These are phyloP conservation scores for Beauveria asiatica DNA, from an alignment of 2,329 filamentous ascomycete species.

Conservation along the genomic window DNA sequence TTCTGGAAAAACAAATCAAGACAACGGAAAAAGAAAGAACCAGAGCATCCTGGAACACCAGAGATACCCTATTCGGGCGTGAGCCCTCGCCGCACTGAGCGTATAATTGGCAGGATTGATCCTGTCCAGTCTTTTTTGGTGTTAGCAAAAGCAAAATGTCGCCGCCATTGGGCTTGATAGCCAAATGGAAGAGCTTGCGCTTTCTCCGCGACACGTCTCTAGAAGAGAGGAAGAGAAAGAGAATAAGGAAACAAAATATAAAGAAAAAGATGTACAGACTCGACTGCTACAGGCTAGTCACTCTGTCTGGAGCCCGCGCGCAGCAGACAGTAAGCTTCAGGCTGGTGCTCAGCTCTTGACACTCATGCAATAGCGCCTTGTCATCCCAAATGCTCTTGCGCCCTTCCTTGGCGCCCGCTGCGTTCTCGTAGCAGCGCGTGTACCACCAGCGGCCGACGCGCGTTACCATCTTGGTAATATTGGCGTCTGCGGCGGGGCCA, in stretches of 20 bases:
- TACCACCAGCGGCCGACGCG: constrained; percentile 97
- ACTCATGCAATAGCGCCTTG: constrained; percentile 67
- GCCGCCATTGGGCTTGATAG: not conserved
- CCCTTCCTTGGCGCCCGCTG: constrained; percentile 34
- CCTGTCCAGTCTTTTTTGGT: not conserved
- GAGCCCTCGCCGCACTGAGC: constrained; percentile 6
- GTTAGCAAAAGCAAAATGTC: not conserved
- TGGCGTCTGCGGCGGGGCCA: constrained; percentile 65
- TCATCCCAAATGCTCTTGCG: constrained; percentile 69
- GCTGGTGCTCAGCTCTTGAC: constrained; percentile 76
- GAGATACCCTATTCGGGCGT: not conserved
- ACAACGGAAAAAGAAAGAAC: not conserved
- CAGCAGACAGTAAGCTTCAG: constrained; percentile 89
- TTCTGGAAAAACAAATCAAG: not conserved
- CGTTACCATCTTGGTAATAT: constrained; percentile 86
- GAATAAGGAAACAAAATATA: not conserved
- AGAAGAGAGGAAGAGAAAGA: not conserved
- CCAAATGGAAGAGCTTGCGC: constrained; percentile 5
- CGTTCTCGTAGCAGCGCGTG: constrained; percentile 77
- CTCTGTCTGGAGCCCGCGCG: constrained; percentile 65
- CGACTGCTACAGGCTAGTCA: constrained; percentile 33
- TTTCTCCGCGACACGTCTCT: not conserved
- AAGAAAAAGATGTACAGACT: not conserved
- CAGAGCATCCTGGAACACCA: not conserved
- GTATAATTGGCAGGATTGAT: not conserved